A percentile compares a stretch with the other conserved stretches of the same genome.
Conservation (phyloP, 2,329 filamentous ascomycete species). For the Fusarium compactum region DNA sequence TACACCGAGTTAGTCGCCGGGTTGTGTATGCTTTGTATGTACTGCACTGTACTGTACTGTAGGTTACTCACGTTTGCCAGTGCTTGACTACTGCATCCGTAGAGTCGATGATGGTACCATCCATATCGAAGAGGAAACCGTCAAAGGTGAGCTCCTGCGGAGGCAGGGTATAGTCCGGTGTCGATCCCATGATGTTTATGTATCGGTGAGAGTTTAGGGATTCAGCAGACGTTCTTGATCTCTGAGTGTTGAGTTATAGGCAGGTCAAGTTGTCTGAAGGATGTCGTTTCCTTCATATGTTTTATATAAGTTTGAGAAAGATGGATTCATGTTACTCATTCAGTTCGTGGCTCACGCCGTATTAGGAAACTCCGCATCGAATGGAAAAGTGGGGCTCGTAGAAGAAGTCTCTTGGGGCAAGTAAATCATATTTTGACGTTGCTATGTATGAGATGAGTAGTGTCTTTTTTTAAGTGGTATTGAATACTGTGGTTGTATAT, state of each 20-base stretch:
- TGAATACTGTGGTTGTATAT: neutral
- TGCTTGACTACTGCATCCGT: constrained; percentile 82
- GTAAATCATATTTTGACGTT: neutral
- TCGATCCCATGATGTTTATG: constrained; percentile 50
- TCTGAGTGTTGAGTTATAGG: too few species aligned
- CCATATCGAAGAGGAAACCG: constrained; percentile 79
- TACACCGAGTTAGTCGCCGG: constrained; percentile 49
- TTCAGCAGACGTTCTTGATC: neutral
- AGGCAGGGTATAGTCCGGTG: constrained; percentile 56
- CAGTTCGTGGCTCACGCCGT: constrained; percentile 14
- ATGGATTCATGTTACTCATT: constrained; percentile 1
- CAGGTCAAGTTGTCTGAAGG: too few species aligned
- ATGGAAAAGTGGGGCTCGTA: constrained; percentile 15
- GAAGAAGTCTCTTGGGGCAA: neutral
- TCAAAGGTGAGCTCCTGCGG: constrained; percentile 63
- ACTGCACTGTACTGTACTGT: constrained; percentile 21
- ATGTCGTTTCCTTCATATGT: neutral
- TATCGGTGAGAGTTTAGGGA: neutral
- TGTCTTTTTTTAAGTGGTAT: neutral
- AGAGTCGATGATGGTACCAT: constrained; percentile 86
- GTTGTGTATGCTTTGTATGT: neutral
- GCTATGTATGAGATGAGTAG: neutral
- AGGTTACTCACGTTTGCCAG: constrained; percentile 72
- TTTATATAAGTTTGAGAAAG: constrained; percentile 11
- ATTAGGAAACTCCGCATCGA: constrained; percentile 48